Base-by-base conservation (phyloP, 768 basidiomycete genomes). In the Rubroboletus satanas region DNA sequence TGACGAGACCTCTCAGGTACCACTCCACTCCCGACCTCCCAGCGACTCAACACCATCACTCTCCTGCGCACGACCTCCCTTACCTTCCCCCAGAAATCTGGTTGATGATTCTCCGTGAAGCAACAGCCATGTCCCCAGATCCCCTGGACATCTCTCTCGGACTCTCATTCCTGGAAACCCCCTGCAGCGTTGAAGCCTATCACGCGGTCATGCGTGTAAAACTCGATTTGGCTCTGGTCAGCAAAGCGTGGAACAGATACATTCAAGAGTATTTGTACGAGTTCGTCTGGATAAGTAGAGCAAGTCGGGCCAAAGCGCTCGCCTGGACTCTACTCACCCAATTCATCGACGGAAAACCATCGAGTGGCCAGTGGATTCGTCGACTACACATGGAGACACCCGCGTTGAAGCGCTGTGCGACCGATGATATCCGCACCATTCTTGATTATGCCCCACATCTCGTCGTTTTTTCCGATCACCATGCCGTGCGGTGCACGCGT, bases 381-480 rank as follows among this genome's bases (percentile, higher is more conserved):
- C 76, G 83, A 15, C 68, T 90, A 31, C 87, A 88, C 62, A 83
- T 90, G 65, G 85, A 89, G 73, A 89, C 87, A 7, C 77, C 79
- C 17, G 63, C 64, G 0, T 73, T 87, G 51, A 83, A 85, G 47
- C 80, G 83, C 28, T 89, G 87, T 61, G 77, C 77, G 6, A 84
- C 87, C 17, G 76, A 76, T 5, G 85, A 88, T 62, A 74, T 89
- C 37, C 77, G 84, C n/a, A 79, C 81, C 26, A 87, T 89, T 52
- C 72, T 90, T 45, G 84, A 85, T 61, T 78, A 83, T 57, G 77
- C 85, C 0, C 83, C 85, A 0, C 75, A 76, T 17, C 67, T 89
- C 10, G 73, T 77, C 61, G 75, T 83, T 15, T 89, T 81, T 62
- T 80, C 82, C 4, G 88, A 89, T 65, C 80, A 82, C 51, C 77